phyloP scores from a whole-genome alignment of 768 basidiomycete species.

The Lentinula aciculospora region DNA sequence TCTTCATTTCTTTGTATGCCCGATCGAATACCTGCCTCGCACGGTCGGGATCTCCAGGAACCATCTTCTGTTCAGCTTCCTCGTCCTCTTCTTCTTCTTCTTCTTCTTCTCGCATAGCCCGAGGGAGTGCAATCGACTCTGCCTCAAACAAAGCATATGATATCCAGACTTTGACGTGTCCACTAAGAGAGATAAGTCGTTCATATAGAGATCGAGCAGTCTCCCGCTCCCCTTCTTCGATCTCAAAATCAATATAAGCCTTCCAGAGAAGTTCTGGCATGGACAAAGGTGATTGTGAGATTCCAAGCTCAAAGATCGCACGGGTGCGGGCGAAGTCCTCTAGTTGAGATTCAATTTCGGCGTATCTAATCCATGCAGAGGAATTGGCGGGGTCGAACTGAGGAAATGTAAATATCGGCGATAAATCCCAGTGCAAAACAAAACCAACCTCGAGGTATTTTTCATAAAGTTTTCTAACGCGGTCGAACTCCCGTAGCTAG shows the following conservation, averaged over 20 bases:
- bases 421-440: neutral
- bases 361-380: constrained; percentile 93
- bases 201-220: constrained; percentile 84
- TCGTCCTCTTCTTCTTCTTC: constrained; percentile 70
- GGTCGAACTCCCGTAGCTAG: constrained; percentile 91
- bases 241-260: constrained; percentile 95
- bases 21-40: constrained; percentile 82
- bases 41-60: constrained; percentile 60
- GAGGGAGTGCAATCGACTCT: constrained; percentile 60
- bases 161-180: constrained; percentile 97
- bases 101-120: constrained; percentile 64
- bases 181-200: constrained; percentile 76
- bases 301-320: constrained; percentile 90
- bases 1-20: constrained; percentile 84
- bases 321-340: constrained; percentile 87
- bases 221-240: constrained; percentile 88
- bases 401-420: neutral
- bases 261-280: constrained; percentile 97
- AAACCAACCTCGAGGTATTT: constrained; percentile 83
- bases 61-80: constrained; percentile 54
- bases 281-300: constrained; percentile 76
- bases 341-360: constrained; percentile 83
- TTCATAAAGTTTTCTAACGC: constrained; percentile 85
- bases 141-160: constrained; percentile 92
- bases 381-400: constrained; percentile 89